Evolutionary conservation across 2,329 filamentous ascomycete species (phyloP).

Genomic region (Paecilomyces fulvus): DNA sequence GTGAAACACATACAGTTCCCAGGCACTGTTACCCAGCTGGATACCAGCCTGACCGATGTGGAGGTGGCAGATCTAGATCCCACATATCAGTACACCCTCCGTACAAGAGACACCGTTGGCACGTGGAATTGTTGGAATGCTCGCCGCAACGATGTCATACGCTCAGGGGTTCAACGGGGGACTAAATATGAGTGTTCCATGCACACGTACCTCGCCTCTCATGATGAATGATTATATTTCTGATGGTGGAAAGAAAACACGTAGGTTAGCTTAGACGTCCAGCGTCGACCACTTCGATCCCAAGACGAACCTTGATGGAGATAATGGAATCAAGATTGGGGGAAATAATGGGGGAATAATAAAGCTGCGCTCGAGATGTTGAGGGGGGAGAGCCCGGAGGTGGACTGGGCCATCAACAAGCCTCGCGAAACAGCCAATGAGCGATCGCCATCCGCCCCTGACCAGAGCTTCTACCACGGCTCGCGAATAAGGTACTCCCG

Average conservation of each 20-base stretch:
- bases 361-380: background rate
- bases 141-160: background rate
- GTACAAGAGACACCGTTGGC: background rate
- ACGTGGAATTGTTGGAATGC: background rate
- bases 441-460: constrained; percentile 1
- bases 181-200: constrained; percentile 11
- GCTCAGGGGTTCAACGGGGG: constrained; percentile 10
- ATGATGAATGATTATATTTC: constrained; percentile 16
- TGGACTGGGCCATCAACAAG: background rate
- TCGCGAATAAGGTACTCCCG: background rate
- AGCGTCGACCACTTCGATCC: background rate
- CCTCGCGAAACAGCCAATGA: background rate
- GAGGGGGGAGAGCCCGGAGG: background rate
- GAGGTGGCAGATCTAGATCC: constrained; percentile 52
- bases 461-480: background rate
- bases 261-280: background rate
- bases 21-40: constrained; percentile 60
- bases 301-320: constrained; percentile 3
- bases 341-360: background rate
- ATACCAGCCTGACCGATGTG: constrained; percentile 61
- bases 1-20: constrained; percentile 53
- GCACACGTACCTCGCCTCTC: constrained; percentile 27
- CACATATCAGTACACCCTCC: background rate
- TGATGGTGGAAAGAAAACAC: constrained; percentile 2
- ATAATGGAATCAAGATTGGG: constrained; percentile 3